These are phyloP conservation scores for Penicillium psychrofluorescens DNA, from an alignment of 495 filamentous ascomycete genomes.

Conservation along the genomic window DNA sequence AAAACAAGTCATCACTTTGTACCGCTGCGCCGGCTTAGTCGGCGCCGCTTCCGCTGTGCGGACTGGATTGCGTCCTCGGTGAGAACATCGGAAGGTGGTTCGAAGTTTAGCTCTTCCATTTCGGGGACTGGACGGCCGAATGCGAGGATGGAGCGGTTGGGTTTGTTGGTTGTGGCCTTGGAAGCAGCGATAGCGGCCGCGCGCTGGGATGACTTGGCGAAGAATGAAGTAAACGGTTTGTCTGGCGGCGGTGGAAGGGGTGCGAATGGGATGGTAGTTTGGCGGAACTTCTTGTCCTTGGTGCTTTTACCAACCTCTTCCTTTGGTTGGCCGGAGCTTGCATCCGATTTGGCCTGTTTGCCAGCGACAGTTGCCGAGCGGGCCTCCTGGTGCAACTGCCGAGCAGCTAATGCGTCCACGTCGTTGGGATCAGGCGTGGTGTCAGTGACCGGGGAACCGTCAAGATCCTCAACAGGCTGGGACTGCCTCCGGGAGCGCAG, in stretches of 20 bases:
- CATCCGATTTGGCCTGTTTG: conserved; percentile 21
- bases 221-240: conserved; percentile 81
- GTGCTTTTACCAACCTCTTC: neutral
- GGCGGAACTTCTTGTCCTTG: conserved; percentile 1
- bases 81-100: conserved; percentile 61
- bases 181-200: conserved; percentile 58
- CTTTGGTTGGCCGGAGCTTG: conserved; percentile 5
- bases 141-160: conserved; percentile 41
- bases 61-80: conserved; percentile 60
- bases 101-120: conserved; percentile 59
- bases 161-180: conserved; percentile 34
- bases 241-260: conserved; percentile 26
- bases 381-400: conserved; percentile 69
- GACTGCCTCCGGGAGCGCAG: conserved; percentile 18
- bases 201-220: conserved; percentile 65
- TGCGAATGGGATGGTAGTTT: neutral
- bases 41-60: conserved; percentile 53
- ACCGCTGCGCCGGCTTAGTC: conserved; percentile 31
- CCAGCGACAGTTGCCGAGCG: conserved; percentile 27
- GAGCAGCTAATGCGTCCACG: conserved; percentile 64
- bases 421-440: conserved; percentile 59
- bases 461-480: conserved; percentile 6
- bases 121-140: conserved; percentile 84
- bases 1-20: neutral
- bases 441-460: too few species aligned